These are phyloP conservation scores for Paecilomyces variotii DNA, from an alignment of 2,329 filamentous ascomycete genomes.

Conservation along the genomic window DNA sequence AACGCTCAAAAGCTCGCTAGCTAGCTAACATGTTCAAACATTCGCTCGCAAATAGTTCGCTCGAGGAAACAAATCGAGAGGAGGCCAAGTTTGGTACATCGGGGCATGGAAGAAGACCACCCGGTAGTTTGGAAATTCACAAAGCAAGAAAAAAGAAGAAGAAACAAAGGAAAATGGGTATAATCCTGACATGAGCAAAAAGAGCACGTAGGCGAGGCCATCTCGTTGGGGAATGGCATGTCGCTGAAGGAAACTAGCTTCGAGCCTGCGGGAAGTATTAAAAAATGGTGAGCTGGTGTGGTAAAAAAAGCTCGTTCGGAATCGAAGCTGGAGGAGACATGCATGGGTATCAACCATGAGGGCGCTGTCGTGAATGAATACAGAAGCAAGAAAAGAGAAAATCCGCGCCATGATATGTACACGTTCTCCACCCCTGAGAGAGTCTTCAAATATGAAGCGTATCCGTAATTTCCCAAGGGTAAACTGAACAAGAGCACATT, in stretches of 20 bases:
- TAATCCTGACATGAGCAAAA: neutral
- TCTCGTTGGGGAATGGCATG: neutral
- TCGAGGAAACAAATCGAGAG: neutral
- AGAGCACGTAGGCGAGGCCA: neutral
- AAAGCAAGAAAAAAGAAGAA: neutral
- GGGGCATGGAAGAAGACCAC: neutral
- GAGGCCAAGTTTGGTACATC: neutral
- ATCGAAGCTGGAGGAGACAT: slow-evolving; percentile 7
- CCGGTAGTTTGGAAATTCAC: neutral
- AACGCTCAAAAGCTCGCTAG: neutral
- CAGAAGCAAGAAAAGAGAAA: slow-evolving; percentile 1
- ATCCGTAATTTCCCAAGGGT: neutral
- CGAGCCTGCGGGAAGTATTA: slow-evolving; percentile 23
- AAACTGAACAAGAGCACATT: neutral
- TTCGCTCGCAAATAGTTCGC: neutral
- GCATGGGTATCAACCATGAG: slow-evolving; percentile 25
- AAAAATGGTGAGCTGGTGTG: slow-evolving; percentile 6
- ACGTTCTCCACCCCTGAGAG: slow-evolving; percentile 1
- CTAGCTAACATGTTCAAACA: neutral
- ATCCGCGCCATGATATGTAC: slow-evolving; percentile 18
- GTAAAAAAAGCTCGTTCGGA: slow-evolving; percentile 8
- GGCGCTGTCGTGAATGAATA: slow-evolving; percentile 16
- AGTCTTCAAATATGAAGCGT: neutral
- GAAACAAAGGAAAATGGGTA: neutral
- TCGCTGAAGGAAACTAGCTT: slow-evolving; percentile 17